phyloP scores from a whole-genome alignment of 2,329 filamentous ascomycete genomes.

The Teratosphaeria destructans region DNA sequence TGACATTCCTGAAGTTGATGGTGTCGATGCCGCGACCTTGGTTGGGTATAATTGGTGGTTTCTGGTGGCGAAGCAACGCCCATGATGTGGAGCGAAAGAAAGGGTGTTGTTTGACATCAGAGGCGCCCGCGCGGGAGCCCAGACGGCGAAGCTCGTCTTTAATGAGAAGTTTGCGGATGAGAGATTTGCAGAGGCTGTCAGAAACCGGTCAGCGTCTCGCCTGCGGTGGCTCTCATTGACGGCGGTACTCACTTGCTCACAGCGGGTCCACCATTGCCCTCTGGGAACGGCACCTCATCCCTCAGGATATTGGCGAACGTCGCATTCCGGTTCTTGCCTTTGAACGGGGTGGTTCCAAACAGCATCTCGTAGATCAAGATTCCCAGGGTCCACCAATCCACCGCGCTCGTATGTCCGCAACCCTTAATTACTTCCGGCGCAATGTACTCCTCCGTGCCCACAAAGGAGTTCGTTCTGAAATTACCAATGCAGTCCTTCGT shows the following conservation, averaged over 20 bases:
- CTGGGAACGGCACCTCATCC: conserved; percentile 92
- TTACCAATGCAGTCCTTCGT: conserved; percentile 97
- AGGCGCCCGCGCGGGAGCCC: conserved; percentile 87
- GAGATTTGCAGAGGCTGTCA: conserved; percentile 78
- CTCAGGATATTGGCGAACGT: conserved; percentile 96
- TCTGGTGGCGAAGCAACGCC: conserved; percentile 95
- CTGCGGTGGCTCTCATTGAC: not conserved
- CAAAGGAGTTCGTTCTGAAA: conserved; percentile 96
- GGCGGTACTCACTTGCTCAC: conserved; percentile 70
- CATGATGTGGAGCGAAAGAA: conserved; percentile 96
- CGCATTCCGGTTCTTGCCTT: conserved; percentile 96
- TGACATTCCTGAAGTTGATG: conserved; percentile 94
- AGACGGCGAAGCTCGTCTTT: conserved; percentile 93
- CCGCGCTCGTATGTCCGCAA: conserved; percentile 93
- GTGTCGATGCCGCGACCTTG: conserved; percentile 86
- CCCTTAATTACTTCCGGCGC: conserved; percentile 98
- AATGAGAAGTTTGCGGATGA: conserved; percentile 93
- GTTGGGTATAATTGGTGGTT: conserved; percentile 90
- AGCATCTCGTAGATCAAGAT: conserved; percentile 99
- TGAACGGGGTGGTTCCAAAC: conserved; percentile 96
- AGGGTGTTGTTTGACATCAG: conserved; percentile 89
- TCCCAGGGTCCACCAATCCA: conserved; percentile 98
- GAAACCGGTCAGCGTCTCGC: not conserved
- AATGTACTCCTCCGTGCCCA: conserved; percentile 97
- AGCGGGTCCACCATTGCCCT: conserved; percentile 70